phyloP scores from a whole-genome alignment of 208 protist species.

The Trypanosoma platydactyli region DNA sequence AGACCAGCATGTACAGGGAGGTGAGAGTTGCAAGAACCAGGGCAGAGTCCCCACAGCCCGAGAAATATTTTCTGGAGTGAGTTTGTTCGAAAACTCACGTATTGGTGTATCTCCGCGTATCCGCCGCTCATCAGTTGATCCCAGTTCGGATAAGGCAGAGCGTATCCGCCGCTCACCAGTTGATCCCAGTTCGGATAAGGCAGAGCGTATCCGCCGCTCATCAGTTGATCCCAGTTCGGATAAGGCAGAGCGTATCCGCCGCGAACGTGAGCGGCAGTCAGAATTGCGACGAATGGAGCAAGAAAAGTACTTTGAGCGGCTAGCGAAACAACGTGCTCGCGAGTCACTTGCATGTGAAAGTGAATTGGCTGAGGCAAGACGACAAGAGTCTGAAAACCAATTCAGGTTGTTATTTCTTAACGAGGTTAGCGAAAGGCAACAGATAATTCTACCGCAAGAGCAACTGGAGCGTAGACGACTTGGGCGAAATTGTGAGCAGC shows the following conservation, averaged over 20 bases:
- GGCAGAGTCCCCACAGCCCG: background rate
- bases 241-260: slow-evolving; percentile 2
- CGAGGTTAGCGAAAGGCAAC: slow-evolving; percentile 54
- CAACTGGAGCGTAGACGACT: slow-evolving; percentile 47
- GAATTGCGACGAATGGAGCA: slow-evolving; percentile 13
- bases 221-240: background rate
- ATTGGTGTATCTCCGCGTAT: slow-evolving; percentile 1
- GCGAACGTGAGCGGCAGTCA: slow-evolving; percentile 14
- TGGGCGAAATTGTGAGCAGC: slow-evolving; percentile 30
- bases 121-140: too few relatives aligned
- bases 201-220: too few relatives aligned
- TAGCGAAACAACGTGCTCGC: slow-evolving; percentile 24
- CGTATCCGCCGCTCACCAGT: too few relatives aligned
- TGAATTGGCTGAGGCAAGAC: slow-evolving; percentile 6
- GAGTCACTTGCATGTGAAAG: slow-evolving; percentile 23
- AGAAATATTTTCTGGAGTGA: background rate
- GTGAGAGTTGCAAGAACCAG: background rate
- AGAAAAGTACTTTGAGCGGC: slow-evolving; percentile 37
- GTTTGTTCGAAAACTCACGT: slow-evolving; percentile 4
- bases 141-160: too few relatives aligned
- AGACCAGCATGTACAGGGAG: background rate
- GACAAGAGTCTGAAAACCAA: slow-evolving; percentile 11
- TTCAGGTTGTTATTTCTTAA: slow-evolving; percentile 31
- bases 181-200: too few relatives aligned
- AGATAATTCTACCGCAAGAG: slow-evolving; percentile 66